phyloP scores from a whole-genome alignment of 176 grass and related monocot species.

The Melocanna baccifera region DNA sequence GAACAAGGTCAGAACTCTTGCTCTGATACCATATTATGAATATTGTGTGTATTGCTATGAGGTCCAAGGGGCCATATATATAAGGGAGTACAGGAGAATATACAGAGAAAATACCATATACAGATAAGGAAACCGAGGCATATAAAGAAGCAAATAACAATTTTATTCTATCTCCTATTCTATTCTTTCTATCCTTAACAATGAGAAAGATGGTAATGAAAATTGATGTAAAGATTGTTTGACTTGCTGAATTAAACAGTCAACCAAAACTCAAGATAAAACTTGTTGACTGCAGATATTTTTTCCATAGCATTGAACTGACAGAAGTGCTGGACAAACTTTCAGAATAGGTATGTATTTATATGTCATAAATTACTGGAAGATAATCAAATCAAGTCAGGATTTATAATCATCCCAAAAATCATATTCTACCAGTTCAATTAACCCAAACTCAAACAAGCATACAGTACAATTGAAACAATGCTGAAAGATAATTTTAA shows the following conservation, averaged over 20 bases:
- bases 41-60: too few relatives aligned
- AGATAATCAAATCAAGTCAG: constrained; percentile 4
- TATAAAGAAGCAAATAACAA: too few relatives aligned
- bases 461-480: neutral
- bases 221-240: neutral
- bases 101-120: too few relatives aligned
- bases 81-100: too few relatives aligned
- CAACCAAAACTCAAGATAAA: constrained; percentile 18
- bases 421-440: neutral
- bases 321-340: neutral
- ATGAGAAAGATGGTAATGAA: constrained; percentile 9
- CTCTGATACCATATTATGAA: too few relatives aligned
- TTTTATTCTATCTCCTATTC: too few relatives aligned
- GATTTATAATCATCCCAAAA: neutral
- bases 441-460: neutral
- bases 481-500: constrained; percentile 7
- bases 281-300: constrained; percentile 12
- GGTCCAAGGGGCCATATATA: too few relatives aligned
- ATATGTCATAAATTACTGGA: constrained; percentile 2
- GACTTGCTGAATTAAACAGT: neutral
- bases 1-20: too few relatives aligned
- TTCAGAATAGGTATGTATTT: constrained; percentile 20
- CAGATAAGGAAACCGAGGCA: too few relatives aligned
- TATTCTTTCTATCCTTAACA: too few relatives aligned
- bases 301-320: neutral